Base-by-base conservation (phyloP, 2,329 filamentous ascomycete genomes). In the Fusarium sp. region DNA sequence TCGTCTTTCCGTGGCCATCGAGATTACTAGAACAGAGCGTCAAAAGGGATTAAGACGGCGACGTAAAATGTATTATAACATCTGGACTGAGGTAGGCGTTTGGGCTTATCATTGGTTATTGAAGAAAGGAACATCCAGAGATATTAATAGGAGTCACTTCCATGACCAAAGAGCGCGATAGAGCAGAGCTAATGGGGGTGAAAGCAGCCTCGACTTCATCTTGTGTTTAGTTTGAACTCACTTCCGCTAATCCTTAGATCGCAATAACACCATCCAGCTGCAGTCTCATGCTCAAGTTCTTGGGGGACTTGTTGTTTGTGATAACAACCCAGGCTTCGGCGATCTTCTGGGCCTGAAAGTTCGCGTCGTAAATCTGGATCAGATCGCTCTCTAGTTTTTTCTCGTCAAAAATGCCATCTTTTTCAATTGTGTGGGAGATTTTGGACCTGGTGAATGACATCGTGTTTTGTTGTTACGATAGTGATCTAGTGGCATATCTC, bases 1-100 rank as follows among this genome's bases (percentile, higher is more conserved):
- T 78, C 4, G 15, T 78, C 0, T 78, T 79, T 45, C 78, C 78
- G 2, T 79, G 78, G 76, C 78, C 78, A 1, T 10, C 10, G 1
- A 10, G 27, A 1, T n/a, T 70, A 11, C 22, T 8, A 0, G 15
- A 52, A 30, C 47, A 52, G 47, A 30, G 4, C 9, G 25, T 27
- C 14, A 30, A 30, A n/a, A 17, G n/a, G n/a, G n/a, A n/a, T n/a
- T n/a, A n/a, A n/a, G n/a, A n/a, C n/a, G n/a, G n/a, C n/a, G n/a
- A n/a, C n/a, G n/a, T n/a, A 30, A n/a, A 17, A 7, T 14, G 4
- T 5, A 20, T 17, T 6, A 40, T 47, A 94, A 22, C 2, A 7
- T 15, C 14, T 0, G 11, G 30, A 35, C 2, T 3, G 5, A 35
- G 30, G 17, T 56, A 10, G 6, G 14, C n/a, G n/a, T 56, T 35